These are phyloP conservation scores for Pythium graminicola DNA, from an alignment of 352 stramenopile species.

Conservation along the genomic window DNA sequence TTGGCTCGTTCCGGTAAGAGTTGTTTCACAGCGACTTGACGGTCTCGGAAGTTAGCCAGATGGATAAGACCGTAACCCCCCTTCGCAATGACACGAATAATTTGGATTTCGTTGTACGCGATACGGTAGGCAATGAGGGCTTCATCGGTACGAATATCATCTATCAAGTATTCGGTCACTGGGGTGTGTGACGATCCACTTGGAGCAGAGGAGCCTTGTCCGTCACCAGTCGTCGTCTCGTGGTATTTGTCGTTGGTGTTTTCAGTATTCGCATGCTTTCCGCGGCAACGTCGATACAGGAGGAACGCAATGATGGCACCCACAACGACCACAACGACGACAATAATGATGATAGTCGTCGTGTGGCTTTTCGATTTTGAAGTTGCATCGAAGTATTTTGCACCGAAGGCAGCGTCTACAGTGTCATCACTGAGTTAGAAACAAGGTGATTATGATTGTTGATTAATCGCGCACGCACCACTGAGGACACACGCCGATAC, in stretches of 20 bases:
- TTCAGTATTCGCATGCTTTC: background rate
- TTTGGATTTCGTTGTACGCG: constrained; percentile 47
- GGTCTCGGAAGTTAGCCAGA: constrained; percentile 50
- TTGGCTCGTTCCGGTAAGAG: constrained; percentile 76
- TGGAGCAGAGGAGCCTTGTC: no score
- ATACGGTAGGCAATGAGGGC: constrained; percentile 41
- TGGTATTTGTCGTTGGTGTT: background rate
- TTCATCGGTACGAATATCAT: background rate
- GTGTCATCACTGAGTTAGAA: background rate
- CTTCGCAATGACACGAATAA: constrained; percentile 60
- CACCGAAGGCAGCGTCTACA: constrained; percentile 4
- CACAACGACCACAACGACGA: background rate
- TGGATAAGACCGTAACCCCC: constrained; percentile 73
- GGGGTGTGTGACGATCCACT: no score
- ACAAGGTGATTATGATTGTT: background rate
- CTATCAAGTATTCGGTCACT: background rate
- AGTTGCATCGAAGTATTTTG: constrained; percentile 1
- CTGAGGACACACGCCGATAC: constrained; percentile 6
- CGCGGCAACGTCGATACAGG: background rate
- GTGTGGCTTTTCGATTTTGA: no score
- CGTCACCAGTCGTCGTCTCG: background rate
- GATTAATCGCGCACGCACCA: constrained; percentile 3
- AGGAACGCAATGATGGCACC: background rate
- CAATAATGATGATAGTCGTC: background rate
- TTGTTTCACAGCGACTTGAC: constrained; percentile 74